Conservation (phyloP, 805 yeast genomes). For the Candida verbasci region DNA sequence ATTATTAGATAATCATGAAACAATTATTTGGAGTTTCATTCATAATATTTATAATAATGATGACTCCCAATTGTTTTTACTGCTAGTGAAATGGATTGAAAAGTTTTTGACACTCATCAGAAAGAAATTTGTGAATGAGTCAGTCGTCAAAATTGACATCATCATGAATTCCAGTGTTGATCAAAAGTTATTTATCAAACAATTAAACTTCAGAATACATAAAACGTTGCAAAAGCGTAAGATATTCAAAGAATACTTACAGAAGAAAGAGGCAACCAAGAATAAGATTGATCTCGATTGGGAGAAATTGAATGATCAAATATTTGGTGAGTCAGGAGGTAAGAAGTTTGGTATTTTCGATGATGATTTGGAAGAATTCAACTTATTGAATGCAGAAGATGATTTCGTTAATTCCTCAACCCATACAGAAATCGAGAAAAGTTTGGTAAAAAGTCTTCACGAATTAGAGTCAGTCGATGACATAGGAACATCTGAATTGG, state of each 20-base stretch:
- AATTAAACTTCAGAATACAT: conserved; percentile 37
- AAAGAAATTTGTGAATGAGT: conserved; percentile 46
- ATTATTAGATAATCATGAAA: conserved; percentile 68
- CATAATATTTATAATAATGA: conserved; percentile 83
- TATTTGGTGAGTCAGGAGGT: conserved; percentile 21
- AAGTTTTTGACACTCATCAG: conserved; percentile 60
- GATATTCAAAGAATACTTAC: conserved; percentile 32
- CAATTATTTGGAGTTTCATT: conserved; percentile 66
- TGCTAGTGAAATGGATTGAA: conserved; percentile 71
- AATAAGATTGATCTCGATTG: conserved; percentile 34
- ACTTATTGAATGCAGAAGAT: conserved; percentile 21
- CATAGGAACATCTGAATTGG: conserved; percentile 27
- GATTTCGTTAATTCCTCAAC: conserved; percentile 8
- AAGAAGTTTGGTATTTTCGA: conserved; percentile 34
- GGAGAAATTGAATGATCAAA: conserved; percentile 38
- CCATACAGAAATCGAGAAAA: conserved; percentile 8
- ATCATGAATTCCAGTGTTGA: conserved; percentile 28
- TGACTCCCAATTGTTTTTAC: conserved; percentile 63
- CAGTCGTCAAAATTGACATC: conserved; percentile 31
- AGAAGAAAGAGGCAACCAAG: conserved; percentile 15
- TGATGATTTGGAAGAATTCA: conserved; percentile 43
- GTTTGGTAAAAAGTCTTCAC: conserved; percentile 10
- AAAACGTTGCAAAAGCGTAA: conserved; percentile 34
- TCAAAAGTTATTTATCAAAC: conserved; percentile 26
- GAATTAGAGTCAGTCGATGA: conserved; percentile 13